Conservation (phyloP, 257 asterid genomes). For the Marsdenia floribunda region DNA sequence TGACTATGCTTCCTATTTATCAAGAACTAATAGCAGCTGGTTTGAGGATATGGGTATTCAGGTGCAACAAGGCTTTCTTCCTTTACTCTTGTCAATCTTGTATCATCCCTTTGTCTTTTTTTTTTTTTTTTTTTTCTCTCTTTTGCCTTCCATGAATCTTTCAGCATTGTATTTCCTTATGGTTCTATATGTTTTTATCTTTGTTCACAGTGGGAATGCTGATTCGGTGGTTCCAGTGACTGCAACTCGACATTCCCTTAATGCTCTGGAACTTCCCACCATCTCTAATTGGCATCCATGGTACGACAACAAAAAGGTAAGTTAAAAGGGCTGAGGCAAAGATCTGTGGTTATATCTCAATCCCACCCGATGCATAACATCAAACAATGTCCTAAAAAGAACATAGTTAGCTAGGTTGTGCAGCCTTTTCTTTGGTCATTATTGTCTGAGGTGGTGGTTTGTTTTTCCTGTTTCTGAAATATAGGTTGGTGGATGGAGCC, state of each 20-base stretch:
- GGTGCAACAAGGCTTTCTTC: conserved; percentile 35
- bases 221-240: conserved; percentile 92
- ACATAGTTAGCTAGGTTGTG: neutral
- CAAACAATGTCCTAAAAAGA: neutral
- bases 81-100: neutral
- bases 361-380: neutral
- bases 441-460: neutral
- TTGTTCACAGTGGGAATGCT: conserved; percentile 74
- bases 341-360: neutral
- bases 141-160: neutral
- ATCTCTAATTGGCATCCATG: conserved; percentile 79
- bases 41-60: conserved; percentile 85
- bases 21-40: conserved; percentile 82
- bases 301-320: conserved; percentile 77
- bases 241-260: conserved; percentile 95
- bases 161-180: neutral
- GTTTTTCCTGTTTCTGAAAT: neutral
- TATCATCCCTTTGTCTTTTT: neutral
- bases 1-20: conserved; percentile 89
- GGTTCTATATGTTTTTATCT: too few relatives aligned
- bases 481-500: conserved; percentile 99
- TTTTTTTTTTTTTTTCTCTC: too few relatives aligned
- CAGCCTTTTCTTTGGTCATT: neutral
- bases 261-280: conserved; percentile 83
- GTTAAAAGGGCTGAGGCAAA: neutral